Conservation (phyloP, 2,329 filamentous ascomycete genomes). For the Scorias spongiosa region DNA sequence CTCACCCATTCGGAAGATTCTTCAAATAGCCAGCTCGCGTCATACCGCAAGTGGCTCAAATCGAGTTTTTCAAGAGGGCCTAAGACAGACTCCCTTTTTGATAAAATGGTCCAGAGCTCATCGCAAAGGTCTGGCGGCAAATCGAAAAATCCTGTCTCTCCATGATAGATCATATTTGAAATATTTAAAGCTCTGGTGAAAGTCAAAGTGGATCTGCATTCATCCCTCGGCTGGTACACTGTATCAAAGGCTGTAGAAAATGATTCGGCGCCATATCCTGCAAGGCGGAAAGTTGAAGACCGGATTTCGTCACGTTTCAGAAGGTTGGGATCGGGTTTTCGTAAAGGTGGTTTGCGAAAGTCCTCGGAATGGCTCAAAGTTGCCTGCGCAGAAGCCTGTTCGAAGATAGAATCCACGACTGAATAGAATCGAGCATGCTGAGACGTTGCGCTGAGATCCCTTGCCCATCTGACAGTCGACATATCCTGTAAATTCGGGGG, state of each 20-base stretch:
- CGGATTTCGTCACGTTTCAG: constrained; percentile 17
- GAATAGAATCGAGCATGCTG: constrained; percentile 26
- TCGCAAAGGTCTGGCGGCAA: background rate
- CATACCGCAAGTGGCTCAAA: constrained; percentile 2
- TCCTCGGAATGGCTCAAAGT: constrained; percentile 7
- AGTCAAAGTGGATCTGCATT: background rate
- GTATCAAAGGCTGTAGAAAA: constrained; percentile 11
- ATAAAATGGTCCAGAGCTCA: background rate
- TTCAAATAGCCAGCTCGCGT: constrained; percentile 1
- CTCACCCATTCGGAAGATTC: background rate
- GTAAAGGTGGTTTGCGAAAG: background rate
- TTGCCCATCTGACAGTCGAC: constrained; percentile 31
- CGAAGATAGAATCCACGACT: constrained; percentile 13
- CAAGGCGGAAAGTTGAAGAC: constrained; percentile 14
- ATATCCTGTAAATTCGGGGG: constrained; percentile 26
- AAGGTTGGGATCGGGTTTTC: constrained; percentile 8
- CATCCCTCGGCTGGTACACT: constrained; percentile 10
- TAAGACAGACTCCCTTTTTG: background rate
- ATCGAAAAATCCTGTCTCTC: background rate
- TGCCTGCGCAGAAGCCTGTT: constrained; percentile 6
- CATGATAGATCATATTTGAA: constrained; percentile 1
- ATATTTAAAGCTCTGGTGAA: constrained; percentile 3
- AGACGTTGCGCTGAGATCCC: constrained; percentile 21
- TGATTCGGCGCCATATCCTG: constrained; percentile 20
- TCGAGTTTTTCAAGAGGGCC: background rate